Base-by-base conservation (phyloP, 441 rosid genomes). In the Jatropha podagrica region DNA sequence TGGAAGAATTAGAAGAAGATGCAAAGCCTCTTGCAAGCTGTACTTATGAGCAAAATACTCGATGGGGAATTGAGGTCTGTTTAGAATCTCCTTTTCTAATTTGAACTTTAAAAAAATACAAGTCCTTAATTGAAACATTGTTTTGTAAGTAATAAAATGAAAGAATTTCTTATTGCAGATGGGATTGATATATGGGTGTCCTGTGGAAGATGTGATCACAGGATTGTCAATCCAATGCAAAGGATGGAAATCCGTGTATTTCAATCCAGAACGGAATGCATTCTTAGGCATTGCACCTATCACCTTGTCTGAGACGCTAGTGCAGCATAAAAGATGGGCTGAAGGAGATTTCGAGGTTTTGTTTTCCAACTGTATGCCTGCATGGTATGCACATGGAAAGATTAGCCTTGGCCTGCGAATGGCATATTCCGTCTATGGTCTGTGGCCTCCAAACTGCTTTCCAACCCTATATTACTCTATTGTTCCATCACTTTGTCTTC, bases 261-360 rank as follows among this genome's bases (percentile, higher is more conserved):
- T 73, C 75, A 85, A 87, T 81, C 92, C 93, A 0, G 68, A 79
- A 58, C 84, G 81, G 77, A 77, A 80, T 48, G 94, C 89, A 17
- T 94, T 94, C 77, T 12, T 85, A 6, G 97, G 98, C 5, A 63
- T 86, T 12, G 88, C 85, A 2, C 85, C 97, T 1, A 84, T 83
- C 14, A 87, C 91, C 7, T 79, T 90, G 69, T 78, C 76, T 65
- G 92, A 94, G 81, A 75, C 72, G 32, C 83, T 94, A 4, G 85
- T 92, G 77, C 93, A 90, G 80, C 94, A 88, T 48, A 86, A 87
- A 81, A 83, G 98, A 79, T 94, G 97, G 96, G 81, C 97, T 0
- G 92, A 84, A 65, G 97, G 97, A 42, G 78, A 88, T 48, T 73
- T 93, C n/a, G 91, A 88, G 81, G 82, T 90, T 67, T 58, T 90